A percentile compares a stretch with the other conserved stretches of the same genome.
phyloP scores from a whole-genome alignment of 108 stramenopile species.

The Cylindrotheca fusiformis region DNA sequence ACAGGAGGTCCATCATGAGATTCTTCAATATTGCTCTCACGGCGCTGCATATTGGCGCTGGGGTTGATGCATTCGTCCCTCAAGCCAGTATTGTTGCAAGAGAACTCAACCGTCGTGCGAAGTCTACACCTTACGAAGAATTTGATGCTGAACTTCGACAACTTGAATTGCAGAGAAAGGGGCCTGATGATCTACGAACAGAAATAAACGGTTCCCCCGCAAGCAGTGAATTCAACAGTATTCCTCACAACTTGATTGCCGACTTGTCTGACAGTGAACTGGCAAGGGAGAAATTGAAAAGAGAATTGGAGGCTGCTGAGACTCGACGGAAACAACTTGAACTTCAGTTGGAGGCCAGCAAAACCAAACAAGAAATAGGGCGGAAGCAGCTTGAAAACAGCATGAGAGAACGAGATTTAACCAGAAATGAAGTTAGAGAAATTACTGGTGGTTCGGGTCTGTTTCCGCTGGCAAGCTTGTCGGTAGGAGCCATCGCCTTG shows the following conservation, averaged over 20 bases:
- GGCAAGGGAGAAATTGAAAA: neutral
- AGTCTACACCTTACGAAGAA: too few species aligned
- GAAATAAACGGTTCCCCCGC: too few species aligned
- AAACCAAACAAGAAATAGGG: neutral
- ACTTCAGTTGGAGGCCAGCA: neutral
- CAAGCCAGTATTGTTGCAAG: too few species aligned
- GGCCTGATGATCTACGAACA: neutral
- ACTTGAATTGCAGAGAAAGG: neutral
- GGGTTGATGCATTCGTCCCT: too few species aligned
- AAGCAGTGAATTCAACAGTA: neutral
- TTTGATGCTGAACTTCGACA: neutral
- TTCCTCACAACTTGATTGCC: neutral
- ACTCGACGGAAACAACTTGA: neutral
- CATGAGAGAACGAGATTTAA: neutral
- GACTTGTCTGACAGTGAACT: neutral
- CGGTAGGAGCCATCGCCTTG: neutral
- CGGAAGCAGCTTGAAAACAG: neutral
- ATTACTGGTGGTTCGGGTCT: neutral
- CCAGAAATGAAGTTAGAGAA: neutral
- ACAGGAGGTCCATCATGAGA: too few species aligned
- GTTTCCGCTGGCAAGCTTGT: neutral
- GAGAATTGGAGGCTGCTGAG: neutral
- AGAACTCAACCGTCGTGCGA: too few species aligned
- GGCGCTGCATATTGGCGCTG: too few species aligned
- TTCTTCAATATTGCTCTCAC: too few species aligned